Conservation (phyloP, 2,329 filamentous ascomycete species). For the Pezicula neosporulosa region DNA sequence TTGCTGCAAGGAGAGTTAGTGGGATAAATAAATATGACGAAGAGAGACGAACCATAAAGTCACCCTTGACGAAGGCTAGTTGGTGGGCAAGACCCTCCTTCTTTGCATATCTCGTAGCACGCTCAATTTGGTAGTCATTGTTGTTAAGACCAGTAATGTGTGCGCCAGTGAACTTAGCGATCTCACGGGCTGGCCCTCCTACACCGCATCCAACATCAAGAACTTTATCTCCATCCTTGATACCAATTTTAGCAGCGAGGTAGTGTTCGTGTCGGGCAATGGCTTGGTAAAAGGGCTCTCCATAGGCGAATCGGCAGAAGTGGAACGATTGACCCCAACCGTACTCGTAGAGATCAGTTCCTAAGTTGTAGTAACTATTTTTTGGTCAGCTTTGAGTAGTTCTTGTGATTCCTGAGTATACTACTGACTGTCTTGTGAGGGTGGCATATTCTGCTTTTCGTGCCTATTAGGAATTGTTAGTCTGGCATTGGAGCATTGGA, state of each 20-base stretch:
- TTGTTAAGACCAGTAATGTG: slow-evolving; percentile 95
- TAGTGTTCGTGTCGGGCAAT: slow-evolving; percentile 98
- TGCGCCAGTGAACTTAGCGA: slow-evolving; percentile 90
- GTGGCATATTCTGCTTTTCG: slow-evolving; percentile 88
- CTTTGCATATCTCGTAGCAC: slow-evolving; percentile 80
- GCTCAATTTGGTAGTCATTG: slow-evolving; percentile 98
- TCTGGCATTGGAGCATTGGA: background rate
- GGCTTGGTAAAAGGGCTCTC: slow-evolving; percentile 85
- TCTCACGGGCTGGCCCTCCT: slow-evolving; percentile 91
- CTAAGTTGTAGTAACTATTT: slow-evolving; percentile 87
- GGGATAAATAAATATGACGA: background rate
- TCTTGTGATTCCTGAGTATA: slow-evolving; percentile 14
- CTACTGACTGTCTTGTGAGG: slow-evolving; percentile 83
- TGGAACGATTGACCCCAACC: slow-evolving; percentile 97
- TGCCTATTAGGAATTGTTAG: slow-evolving; percentile 44
- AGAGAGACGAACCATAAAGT: slow-evolving; percentile 71
- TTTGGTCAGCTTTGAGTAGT: slow-evolving; percentile 11
- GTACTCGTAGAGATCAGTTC: slow-evolving; percentile 94
- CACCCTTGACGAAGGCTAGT: slow-evolving; percentile 86
- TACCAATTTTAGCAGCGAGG: slow-evolving; percentile 83
- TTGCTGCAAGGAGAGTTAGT: slow-evolving; percentile 51
- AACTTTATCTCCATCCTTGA: slow-evolving; percentile 84
- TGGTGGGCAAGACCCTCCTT: slow-evolving; percentile 81
- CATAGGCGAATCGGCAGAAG: slow-evolving; percentile 89
- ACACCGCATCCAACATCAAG: slow-evolving; percentile 97